Evolutionary conservation across 768 basidiomycete genomes (phyloP), one percentile per base, ranked within the genome.

Genomic region (Termitomyces sp.): DNA sequence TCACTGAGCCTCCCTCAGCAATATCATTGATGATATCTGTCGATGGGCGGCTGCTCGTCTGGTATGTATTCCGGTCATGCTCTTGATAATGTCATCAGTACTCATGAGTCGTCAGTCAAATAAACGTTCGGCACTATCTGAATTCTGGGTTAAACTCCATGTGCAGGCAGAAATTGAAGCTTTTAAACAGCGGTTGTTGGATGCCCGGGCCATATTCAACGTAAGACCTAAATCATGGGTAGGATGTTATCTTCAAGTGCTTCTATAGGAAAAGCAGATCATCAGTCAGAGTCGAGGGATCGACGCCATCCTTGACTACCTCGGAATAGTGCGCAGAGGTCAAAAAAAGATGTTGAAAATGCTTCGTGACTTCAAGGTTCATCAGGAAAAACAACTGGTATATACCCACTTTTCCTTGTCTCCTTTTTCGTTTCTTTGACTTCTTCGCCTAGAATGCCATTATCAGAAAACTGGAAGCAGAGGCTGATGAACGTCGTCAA

Each of bases 1-100:
- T 36, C n/a, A 5, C 42, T 44, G 22, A 46, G 5, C 3, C 2
- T 6, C 9, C 18, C 33, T 16, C 57, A 63, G 62, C 20, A 58
- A 59, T 44, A 54, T 63, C 18, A 59, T 63, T 40, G 62, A 59
- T 48, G 57, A 63, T n/a, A 63, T 63, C 51, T 63, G 57, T 39
- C 11, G 36, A n/a, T 63, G 62, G 62, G 62, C 62, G 11, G 33
- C 48, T 36, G 35, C 35, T 13, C 54, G 53, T 24, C 53, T 63
- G 46, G 62, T 59, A 36, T 15, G 46, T 18, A 28, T 35, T 49
- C 38, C 9, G n/a, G 12, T 44, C n/a, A 51, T n/a, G 12, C 44
- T 22, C 16, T 52, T 13, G 35, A 52, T 13, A 8, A 11, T 52
- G 7, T 20, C 35, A 12, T 52, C 15, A 36, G 12, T 24, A 28